phyloP scores from a whole-genome alignment of 495 filamentous ascomycete genomes.

The Aspergillus asperescens region DNA sequence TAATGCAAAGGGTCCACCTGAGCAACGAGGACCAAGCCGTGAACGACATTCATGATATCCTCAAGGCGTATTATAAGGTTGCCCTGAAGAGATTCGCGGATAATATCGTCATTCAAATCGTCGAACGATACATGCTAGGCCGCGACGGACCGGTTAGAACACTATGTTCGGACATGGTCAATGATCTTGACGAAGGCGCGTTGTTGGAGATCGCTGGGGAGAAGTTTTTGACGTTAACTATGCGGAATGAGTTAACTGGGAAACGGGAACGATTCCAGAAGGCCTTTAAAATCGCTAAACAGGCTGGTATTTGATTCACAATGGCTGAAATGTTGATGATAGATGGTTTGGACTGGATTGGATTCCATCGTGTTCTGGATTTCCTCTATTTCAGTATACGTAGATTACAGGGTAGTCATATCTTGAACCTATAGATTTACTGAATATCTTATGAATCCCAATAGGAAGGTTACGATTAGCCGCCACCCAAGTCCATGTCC shows the following conservation, averaged over 20 bases:
- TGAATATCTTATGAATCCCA: too few species aligned
- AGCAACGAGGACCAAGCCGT: slow-evolving; percentile 31
- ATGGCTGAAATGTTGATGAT: too few species aligned
- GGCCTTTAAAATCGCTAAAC: not conserved
- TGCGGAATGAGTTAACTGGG: slow-evolving; percentile 3
- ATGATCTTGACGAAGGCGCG: slow-evolving; percentile 3
- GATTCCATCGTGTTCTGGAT: too few species aligned
- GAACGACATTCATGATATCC: slow-evolving; percentile 37
- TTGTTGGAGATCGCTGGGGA: slow-evolving; percentile 1
- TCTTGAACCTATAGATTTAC: too few species aligned
- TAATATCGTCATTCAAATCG: slow-evolving; percentile 23
- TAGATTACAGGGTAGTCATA: too few species aligned
- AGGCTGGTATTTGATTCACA: slow-evolving; percentile 13
- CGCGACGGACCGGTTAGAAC: not conserved
- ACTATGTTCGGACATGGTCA: slow-evolving; percentile 3
- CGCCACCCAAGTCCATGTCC: too few species aligned
- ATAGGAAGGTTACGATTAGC: too few species aligned
- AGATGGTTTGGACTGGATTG: too few species aligned
- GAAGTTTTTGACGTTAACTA: not conserved
- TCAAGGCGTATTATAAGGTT: slow-evolving; percentile 39
- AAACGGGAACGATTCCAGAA: not conserved
- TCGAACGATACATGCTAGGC: slow-evolving; percentile 3
- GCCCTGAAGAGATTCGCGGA: slow-evolving; percentile 27
- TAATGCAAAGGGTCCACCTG: slow-evolving; percentile 6
- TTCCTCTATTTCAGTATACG: too few species aligned